Conservation (phyloP, 75 land plant species). For the Picea sitchensis region DNA sequence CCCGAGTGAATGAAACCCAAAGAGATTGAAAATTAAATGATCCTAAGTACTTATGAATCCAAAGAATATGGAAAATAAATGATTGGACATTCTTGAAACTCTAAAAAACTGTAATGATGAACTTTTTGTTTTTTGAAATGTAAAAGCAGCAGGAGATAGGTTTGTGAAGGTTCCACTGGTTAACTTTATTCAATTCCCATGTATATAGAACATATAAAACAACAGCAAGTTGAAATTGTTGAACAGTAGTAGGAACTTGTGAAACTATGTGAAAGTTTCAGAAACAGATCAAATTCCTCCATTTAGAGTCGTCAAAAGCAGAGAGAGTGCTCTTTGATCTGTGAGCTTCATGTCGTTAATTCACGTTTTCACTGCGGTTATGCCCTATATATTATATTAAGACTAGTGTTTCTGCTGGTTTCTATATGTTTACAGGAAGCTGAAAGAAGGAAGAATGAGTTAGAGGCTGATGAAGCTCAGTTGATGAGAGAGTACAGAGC, state of each 20-base stretch:
- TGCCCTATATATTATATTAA: neutral
- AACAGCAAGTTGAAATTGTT: neutral
- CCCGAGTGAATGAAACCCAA: neutral
- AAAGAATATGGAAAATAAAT: neutral
- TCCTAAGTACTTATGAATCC: neutral
- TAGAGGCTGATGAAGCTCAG: conserved; percentile 86
- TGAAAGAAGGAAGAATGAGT: conserved; percentile 73
- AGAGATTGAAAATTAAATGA: neutral
- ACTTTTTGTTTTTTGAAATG: neutral
- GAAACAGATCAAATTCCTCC: too few species aligned
- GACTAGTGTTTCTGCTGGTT: neutral
- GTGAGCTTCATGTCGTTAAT: neutral
- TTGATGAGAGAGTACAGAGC: conserved; percentile 97
- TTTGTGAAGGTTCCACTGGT: neutral
- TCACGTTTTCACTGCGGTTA: neutral
- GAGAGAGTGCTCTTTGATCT: neutral
- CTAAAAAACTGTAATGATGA: conserved; percentile 1
- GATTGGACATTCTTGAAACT: neutral
- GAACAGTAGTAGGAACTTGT: neutral
- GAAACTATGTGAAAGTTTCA: too few species aligned
- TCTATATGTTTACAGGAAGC: conserved; percentile 53
- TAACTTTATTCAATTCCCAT: neutral
- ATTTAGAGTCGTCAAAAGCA: neutral
- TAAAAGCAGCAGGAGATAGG: neutral
- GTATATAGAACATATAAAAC: neutral